A percentile compares a stretch with the other conserved stretches of the same genome.
Conservation (phyloP, 805 yeast genomes). For the Spathaspora arborariae region DNA sequence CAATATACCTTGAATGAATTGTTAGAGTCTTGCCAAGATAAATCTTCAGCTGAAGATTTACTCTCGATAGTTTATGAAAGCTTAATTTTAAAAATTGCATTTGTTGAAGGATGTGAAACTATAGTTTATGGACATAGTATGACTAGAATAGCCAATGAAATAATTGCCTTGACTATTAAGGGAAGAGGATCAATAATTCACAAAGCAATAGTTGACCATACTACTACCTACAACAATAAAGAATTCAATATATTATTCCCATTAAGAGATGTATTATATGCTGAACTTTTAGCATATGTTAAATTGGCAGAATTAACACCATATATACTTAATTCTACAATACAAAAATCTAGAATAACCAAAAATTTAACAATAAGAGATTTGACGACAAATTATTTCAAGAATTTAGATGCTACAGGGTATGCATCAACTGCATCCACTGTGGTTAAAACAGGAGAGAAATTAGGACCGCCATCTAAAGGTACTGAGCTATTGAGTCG, state of each 20-base stretch:
- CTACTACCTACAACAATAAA: slow-evolving; percentile 21
- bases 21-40: slow-evolving; percentile 39
- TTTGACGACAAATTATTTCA: slow-evolving; percentile 69
- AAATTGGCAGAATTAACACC: slow-evolving; percentile 36
- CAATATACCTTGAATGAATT: slow-evolving; percentile 27
- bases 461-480: slow-evolving; percentile 50
- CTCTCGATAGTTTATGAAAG: slow-evolving; percentile 43
- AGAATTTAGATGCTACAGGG: slow-evolving; percentile 60
- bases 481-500: slow-evolving; percentile 2
- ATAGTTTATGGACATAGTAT: slow-evolving; percentile 72
- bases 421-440: slow-evolving; percentile 91
- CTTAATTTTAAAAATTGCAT: slow-evolving; percentile 46
- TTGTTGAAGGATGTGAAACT: slow-evolving; percentile 44
- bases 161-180: slow-evolving; percentile 74
- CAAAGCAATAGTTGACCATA: slow-evolving; percentile 43
- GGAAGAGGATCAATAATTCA: slow-evolving; percentile 80
- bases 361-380: slow-evolving; percentile 81
- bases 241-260: slow-evolving; percentile 59
- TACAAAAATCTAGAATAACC: slow-evolving; percentile 39
- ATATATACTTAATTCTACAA: slow-evolving; percentile 20
- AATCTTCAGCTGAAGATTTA: slow-evolving; percentile 68
- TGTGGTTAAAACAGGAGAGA: slow-evolving; percentile 84
- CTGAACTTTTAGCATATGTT: slow-evolving; percentile 62
- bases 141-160: slow-evolving; percentile 78
- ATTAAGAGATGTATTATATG: slow-evolving; percentile 65